Evolutionary conservation across 495 filamentous ascomycete genomes (phyloP).

Genomic region (Monascus purpureus): DNA sequence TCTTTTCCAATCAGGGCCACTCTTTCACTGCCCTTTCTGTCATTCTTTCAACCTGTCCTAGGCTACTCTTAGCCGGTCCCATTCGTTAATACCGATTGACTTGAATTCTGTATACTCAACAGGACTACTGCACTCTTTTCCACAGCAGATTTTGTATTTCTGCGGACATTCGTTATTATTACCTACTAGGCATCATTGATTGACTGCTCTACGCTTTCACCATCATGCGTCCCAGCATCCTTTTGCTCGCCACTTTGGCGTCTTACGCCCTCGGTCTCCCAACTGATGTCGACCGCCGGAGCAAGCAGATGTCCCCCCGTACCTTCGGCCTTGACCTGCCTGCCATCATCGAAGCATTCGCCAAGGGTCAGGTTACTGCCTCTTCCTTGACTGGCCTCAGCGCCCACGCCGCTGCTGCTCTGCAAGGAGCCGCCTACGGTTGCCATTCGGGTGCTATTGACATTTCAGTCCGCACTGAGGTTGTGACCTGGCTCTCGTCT

Average conservation of each 20-base stretch:
- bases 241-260: slow-evolving; percentile 28
- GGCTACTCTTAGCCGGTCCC: too few species aligned
- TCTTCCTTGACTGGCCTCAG: slow-evolving; percentile 18
- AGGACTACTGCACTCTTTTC: too few species aligned
- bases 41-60: too few species aligned
- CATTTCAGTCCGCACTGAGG: slow-evolving; percentile 14
- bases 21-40: too few species aligned
- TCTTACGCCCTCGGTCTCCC: slow-evolving; percentile 22
- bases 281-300: slow-evolving; percentile 18
- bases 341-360: slow-evolving; percentile 10
- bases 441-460: slow-evolving; percentile 19
- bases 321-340: slow-evolving; percentile 10
- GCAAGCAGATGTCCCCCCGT: slow-evolving; percentile 8
- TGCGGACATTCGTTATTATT: too few species aligned
- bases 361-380: slow-evolving; percentile 10
- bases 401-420: slow-evolving; percentile 25
- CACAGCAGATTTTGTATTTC: too few species aligned
- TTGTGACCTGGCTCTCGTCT: slow-evolving; percentile 20
- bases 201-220: background rate
- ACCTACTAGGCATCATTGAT: too few species aligned
- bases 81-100: too few species aligned
- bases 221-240: slow-evolving; percentile 24
- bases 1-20: too few species aligned
- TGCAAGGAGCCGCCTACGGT: slow-evolving; percentile 26
- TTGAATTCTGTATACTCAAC: too few species aligned